Percentiles rank a stretch among this genome's conserved stretches.
phyloP scores from a whole-genome alignment of 495 filamentous ascomycete genomes.

The Xeromyces bisporus region DNA sequence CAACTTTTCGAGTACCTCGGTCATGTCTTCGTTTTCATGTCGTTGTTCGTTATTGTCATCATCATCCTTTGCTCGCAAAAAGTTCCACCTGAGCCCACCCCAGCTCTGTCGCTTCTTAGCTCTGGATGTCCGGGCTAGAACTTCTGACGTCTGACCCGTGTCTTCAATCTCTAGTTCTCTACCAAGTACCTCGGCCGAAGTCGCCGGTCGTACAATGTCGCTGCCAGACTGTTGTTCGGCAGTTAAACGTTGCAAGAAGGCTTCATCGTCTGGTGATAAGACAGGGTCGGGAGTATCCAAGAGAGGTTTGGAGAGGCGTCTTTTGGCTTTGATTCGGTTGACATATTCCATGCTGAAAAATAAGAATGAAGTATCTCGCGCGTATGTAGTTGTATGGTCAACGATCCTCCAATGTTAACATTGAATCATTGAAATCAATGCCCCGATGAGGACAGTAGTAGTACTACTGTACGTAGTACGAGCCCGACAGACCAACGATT shows the following conservation, averaged over 20 bases:
- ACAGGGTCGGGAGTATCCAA: slow-evolving; percentile 29
- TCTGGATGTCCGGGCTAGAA: no score
- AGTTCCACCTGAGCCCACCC: no score
- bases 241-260: slow-evolving; percentile 34
- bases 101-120: not conserved
- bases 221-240: slow-evolving; percentile 1
- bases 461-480: no score
- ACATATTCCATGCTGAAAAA: slow-evolving; percentile 27
- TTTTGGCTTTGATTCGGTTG: slow-evolving; percentile 18
- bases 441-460: no score
- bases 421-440: no score
- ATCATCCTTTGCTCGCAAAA: slow-evolving; percentile 20
- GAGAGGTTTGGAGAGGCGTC: slow-evolving; percentile 10
- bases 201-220: slow-evolving; percentile 21
- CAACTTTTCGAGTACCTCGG: slow-evolving; percentile 56
- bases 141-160: no score
- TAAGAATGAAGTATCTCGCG: no score
- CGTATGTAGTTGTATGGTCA: no score
- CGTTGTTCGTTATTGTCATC: no score
- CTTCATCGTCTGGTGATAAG: slow-evolving; percentile 37
- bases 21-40: slow-evolving; percentile 43
- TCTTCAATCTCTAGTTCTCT: slow-evolving; percentile 11
- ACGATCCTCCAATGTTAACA: no score
- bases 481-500: no score
- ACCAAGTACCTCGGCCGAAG: slow-evolving; percentile 22